Evolutionary conservation across 169 alveolate genomes (phyloP).

Genomic region (Pseudocohnilembus persalinus): DNA sequence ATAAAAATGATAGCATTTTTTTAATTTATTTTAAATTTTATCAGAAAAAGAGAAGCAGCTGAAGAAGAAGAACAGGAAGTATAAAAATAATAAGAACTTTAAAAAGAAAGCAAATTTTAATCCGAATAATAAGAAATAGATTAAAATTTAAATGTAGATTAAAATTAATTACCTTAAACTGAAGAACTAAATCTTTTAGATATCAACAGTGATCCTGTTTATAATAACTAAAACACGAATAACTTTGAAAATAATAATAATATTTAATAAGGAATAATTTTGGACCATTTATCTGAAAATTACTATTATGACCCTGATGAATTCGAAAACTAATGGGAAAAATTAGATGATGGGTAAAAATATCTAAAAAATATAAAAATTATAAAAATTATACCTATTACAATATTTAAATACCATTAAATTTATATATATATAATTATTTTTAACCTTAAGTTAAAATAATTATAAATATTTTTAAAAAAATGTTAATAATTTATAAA

Average conservation of each 20-base stretch:
- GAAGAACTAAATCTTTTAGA: neutral
- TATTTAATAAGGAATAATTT: neutral
- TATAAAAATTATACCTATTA: slow-evolving; percentile 24
- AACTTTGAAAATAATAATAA: too few relatives aligned
- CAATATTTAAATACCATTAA: neutral
- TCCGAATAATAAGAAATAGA: neutral
- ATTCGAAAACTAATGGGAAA: neutral
- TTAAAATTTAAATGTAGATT: too few relatives aligned
- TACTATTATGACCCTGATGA: neutral
- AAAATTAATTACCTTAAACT: neutral
- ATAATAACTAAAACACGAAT: neutral
- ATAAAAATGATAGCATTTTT: slow-evolving; percentile 25
- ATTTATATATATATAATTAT: too few relatives aligned
- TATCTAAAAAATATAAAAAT: slow-evolving; percentile 23
- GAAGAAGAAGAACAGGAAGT: neutral
- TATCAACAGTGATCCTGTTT: neutral
- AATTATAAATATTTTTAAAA: too few relatives aligned
- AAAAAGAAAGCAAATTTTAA: neutral
- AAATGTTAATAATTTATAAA: too few relatives aligned
- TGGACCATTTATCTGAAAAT: neutral
- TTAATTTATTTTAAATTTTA: slow-evolving; percentile 3
- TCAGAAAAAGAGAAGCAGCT: neutral
- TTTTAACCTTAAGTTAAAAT: too few relatives aligned
- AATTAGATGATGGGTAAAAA: slow-evolving; percentile 1
- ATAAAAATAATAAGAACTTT: neutral